These are phyloP conservation scores for Domatiomyces globalis DNA, from an alignment of 2,329 filamentous ascomycete species.

Conservation along the genomic window DNA sequence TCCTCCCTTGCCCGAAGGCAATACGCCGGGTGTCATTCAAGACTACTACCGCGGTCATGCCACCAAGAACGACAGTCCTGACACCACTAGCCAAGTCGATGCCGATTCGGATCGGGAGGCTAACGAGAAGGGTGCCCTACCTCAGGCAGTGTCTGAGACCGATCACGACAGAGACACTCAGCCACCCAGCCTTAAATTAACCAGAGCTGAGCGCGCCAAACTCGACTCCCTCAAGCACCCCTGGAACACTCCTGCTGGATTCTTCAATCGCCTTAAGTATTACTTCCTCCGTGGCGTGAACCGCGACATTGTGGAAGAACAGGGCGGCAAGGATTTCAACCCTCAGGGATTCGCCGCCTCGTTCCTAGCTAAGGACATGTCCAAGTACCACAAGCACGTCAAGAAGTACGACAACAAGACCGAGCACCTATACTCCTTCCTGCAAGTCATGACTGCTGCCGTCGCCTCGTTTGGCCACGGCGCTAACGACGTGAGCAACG, in stretches of 20 bases:
- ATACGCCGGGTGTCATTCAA: neutral
- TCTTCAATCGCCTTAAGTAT: slow-evolving; percentile 1
- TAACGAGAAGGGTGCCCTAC: neutral
- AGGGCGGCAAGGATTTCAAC: neutral
- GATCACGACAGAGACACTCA: neutral
- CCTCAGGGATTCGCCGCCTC: slow-evolving; percentile 2
- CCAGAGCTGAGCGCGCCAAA: neutral
- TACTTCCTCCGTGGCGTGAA: slow-evolving; percentile 7
- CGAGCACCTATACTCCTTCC: slow-evolving; percentile 44
- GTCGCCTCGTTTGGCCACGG: slow-evolving; percentile 45
- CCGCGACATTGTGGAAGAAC: slow-evolving; percentile 6
- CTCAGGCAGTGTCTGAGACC: too few species aligned
- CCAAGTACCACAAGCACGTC: slow-evolving; percentile 35
- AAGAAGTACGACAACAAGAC: slow-evolving; percentile 54
- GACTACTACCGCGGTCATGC: slow-evolving; percentile 1
- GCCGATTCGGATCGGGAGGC: neutral
- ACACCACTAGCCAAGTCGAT: neutral
- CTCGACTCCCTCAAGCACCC: slow-evolving; percentile 1
- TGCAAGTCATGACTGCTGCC: slow-evolving; percentile 39
- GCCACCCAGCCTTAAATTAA: neutral
- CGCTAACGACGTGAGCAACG: slow-evolving; percentile 62
- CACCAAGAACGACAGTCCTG: neutral
- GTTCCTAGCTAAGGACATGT: slow-evolving; percentile 3
- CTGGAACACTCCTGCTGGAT: slow-evolving; percentile 2
- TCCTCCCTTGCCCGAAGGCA: slow-evolving; percentile 1